phyloP scores from a whole-genome alignment of 2,329 filamentous ascomycete species.

The Neophaeococcomyces aloes region DNA sequence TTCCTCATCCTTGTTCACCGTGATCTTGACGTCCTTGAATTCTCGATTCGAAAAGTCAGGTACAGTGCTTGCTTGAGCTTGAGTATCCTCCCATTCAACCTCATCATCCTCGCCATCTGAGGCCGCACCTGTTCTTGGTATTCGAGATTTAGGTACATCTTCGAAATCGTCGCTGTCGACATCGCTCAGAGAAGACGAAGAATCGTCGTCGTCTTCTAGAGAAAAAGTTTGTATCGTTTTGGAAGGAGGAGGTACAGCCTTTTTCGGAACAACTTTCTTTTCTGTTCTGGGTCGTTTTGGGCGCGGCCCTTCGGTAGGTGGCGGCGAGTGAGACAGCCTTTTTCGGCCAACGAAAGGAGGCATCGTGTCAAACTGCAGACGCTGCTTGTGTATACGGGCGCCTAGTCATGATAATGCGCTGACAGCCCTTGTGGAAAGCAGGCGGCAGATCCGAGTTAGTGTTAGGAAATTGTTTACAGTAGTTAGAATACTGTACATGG shows the following conservation, averaged over 20 bases:
- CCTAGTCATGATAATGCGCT: no score
- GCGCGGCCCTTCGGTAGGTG: constrained; percentile 17
- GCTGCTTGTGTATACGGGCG: neutral
- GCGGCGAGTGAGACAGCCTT: constrained; percentile 27
- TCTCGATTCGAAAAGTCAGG: constrained; percentile 6
- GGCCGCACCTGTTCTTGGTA: constrained; percentile 27
- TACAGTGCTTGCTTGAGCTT: constrained; percentile 28
- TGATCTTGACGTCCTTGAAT: constrained; percentile 36
- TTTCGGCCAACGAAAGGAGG: constrained; percentile 39
- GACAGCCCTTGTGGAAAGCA: no score
- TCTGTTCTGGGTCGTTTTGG: constrained; percentile 21
- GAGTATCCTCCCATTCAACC: constrained; percentile 50
- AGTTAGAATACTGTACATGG: neutral
- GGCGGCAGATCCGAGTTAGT: no score
- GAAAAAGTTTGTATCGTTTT: no score
- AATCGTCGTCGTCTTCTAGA: constrained; percentile 23
- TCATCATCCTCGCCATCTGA: constrained; percentile 27
- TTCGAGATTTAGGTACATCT: constrained; percentile 30
- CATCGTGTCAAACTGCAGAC: constrained; percentile 23
- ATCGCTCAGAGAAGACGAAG: constrained; percentile 31
- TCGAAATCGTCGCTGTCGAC: constrained; percentile 46
- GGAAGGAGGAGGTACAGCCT: constrained; percentile 12
- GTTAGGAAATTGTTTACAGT: neutral
- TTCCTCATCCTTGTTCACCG: constrained; percentile 48
- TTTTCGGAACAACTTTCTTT: constrained; percentile 12